These are phyloP conservation scores for Paramecium octaurelia DNA, from an alignment of 73 alveolate genomes.

Conservation along the genomic window DNA sequence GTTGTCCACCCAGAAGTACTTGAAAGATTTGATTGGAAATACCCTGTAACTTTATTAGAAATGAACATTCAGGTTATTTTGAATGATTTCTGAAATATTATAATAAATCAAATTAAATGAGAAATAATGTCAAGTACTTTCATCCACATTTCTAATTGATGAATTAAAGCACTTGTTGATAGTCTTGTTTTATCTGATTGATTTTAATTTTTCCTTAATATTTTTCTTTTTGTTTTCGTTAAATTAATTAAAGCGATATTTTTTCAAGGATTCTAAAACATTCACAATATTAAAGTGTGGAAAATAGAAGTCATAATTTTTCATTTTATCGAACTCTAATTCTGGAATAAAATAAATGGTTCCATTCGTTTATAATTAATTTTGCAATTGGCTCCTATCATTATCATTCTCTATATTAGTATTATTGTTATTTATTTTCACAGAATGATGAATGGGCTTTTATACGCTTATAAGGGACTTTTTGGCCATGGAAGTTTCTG, in stretches of 20 bases:
- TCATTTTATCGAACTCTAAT: background rate
- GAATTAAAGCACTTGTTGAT: background rate
- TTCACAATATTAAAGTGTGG: background rate
- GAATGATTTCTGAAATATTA: constrained; percentile 49
- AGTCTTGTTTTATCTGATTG: background rate
- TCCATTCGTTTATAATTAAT: background rate
- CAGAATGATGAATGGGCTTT: background rate
- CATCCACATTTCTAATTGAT: background rate
- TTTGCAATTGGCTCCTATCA: background rate
- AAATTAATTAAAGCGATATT: background rate
- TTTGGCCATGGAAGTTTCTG: background rate
- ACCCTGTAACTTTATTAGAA: constrained; percentile 91
- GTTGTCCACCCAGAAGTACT: constrained; percentile 94
- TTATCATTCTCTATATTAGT: background rate
- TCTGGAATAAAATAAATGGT: background rate
- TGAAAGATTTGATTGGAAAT: constrained; percentile 81
- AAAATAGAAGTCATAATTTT: background rate
- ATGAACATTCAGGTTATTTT: constrained; percentile 75
- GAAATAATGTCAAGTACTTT: background rate
- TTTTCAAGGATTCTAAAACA: background rate
- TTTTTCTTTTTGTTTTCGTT: background rate
- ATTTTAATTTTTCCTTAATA: background rate
- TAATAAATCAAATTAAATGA: background rate
- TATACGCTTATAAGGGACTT: background rate
- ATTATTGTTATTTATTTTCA: background rate